Evolutionary conservation across 176 grass and related monocot genomes (phyloP).

Genomic region (Bonia amplexicaulis): DNA sequence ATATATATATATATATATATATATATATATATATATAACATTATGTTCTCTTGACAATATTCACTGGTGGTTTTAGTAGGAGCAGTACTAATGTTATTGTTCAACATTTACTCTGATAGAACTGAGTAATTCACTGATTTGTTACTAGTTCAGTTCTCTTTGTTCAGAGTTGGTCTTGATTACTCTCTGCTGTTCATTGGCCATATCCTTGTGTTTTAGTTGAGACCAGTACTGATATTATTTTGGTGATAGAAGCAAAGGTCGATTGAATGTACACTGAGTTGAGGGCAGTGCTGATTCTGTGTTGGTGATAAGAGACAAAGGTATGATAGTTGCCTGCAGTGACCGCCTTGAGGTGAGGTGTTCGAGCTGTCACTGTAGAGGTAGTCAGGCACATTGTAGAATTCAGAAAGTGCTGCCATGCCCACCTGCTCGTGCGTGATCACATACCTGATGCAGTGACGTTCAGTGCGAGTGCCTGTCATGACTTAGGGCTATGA

Average conservation of each 20-base stretch:
- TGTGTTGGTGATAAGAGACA: neutral
- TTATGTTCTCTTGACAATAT: neutral
- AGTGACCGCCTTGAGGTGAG: neutral
- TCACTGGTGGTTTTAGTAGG: neutral
- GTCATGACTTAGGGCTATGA: neutral
- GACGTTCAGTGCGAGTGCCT: neutral
- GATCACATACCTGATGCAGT: neutral
- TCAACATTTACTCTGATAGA: neutral
- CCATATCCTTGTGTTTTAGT: neutral
- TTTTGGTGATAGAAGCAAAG: neutral
- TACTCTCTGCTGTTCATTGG: neutral
- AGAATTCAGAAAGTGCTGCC: neutral
- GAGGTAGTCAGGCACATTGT: neutral
- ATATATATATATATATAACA: neutral
- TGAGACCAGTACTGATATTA: neutral
- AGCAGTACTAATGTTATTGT: neutral
- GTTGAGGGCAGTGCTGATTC: neutral
- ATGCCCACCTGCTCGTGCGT: neutral
- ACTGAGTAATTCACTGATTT: neutral
- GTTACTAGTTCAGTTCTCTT: neutral
- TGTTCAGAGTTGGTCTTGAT: neutral
- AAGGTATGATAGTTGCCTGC: neutral
- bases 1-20: too few species aligned
- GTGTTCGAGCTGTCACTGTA: neutral
- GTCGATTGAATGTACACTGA: neutral